These are phyloP conservation scores for Diaporthe citrichinensis DNA, from an alignment of 2,329 filamentous ascomycete genomes.

Conservation along the genomic window DNA sequence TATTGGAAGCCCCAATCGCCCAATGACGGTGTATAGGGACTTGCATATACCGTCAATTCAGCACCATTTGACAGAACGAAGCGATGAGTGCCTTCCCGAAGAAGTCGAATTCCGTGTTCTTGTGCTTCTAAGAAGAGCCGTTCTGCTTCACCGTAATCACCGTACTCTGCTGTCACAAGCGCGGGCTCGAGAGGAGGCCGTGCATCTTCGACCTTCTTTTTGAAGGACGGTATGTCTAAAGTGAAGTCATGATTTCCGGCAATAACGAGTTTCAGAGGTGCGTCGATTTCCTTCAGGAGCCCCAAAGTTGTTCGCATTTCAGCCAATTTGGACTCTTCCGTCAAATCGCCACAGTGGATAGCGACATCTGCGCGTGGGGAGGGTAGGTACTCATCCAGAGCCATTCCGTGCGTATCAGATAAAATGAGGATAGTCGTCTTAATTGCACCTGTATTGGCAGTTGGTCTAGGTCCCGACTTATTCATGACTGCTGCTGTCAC, in stretches of 20 bases:
- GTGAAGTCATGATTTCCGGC: conserved; percentile 69
- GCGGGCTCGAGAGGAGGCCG: conserved; percentile 41
- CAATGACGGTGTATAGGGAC: conserved; percentile 64
- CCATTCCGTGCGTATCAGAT: conserved; percentile 60
- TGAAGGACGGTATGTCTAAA: conserved; percentile 52
- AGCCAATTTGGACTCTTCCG: conserved; percentile 54
- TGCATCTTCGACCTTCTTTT: conserved; percentile 42
- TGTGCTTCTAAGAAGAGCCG: conserved; percentile 55
- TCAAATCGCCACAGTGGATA: conserved; percentile 69
- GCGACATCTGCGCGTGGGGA: conserved; percentile 58
- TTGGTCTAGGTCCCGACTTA: neutral
- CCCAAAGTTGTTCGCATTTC: conserved; percentile 59
- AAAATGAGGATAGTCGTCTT: conserved; percentile 52
- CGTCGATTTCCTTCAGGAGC: conserved; percentile 58
- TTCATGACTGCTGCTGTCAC: conserved; percentile 3
- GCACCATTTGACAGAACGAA: conserved; percentile 67
- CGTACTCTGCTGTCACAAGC: conserved; percentile 52
- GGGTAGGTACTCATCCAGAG: conserved; percentile 38
- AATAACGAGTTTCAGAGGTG: conserved; percentile 67
- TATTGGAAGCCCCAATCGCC: conserved; percentile 68
- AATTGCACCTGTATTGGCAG: conserved; percentile 1
- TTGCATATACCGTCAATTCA: conserved; percentile 64
- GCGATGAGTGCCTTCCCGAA: conserved; percentile 64
- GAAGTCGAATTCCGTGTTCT: conserved; percentile 58
- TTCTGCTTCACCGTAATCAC: conserved; percentile 54